Evolutionary conservation across 495 filamentous ascomycete species (phyloP).

Genomic region (Aspergillus bertholletiae): DNA sequence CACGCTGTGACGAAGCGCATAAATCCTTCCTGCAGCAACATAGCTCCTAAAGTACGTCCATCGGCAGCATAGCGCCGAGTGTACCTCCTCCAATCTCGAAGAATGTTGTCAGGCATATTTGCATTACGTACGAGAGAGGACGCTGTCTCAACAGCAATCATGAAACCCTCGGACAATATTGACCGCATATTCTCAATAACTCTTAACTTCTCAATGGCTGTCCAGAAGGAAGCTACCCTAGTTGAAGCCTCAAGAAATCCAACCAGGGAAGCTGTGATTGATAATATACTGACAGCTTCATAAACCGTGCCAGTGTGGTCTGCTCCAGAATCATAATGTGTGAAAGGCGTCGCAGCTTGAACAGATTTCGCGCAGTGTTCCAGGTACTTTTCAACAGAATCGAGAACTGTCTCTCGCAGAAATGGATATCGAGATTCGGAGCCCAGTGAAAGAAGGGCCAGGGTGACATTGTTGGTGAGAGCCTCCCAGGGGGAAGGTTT

Average conservation of each 20-base stretch:
- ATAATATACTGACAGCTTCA: slow-evolving; percentile 64
- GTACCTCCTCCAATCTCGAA: slow-evolving; percentile 78
- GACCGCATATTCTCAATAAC: slow-evolving; percentile 65
- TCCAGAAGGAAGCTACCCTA: slow-evolving; percentile 75
- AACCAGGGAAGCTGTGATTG: slow-evolving; percentile 73
- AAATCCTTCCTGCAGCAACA: slow-evolving; percentile 82
- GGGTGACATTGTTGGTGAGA: slow-evolving; percentile 75
- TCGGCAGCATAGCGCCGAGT: slow-evolving; percentile 74
- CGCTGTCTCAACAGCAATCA: slow-evolving; percentile 78
- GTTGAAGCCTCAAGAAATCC: slow-evolving; percentile 84
- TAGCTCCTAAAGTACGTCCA: slow-evolving; percentile 82
- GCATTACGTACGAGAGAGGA: slow-evolving; percentile 78
- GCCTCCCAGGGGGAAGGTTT: slow-evolving; percentile 89
- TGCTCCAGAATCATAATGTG: slow-evolving; percentile 39
- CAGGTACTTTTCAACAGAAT: slow-evolving; percentile 64
- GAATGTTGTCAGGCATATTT: slow-evolving; percentile 39
- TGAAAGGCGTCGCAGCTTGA: slow-evolving; percentile 31
- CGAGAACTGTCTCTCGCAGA: slow-evolving; percentile 57
- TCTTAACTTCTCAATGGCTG: slow-evolving; percentile 60
- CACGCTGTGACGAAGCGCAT: slow-evolving; percentile 78
- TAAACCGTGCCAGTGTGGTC: slow-evolving; percentile 51
- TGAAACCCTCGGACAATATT: slow-evolving; percentile 76
- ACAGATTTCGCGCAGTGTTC: slow-evolving; percentile 57
- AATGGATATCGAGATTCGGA: slow-evolving; percentile 51
- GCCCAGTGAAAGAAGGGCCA: slow-evolving; percentile 75